Percentiles rank a stretch among this genome's conserved stretches.
phyloP scores from a whole-genome alignment of 2,329 filamentous ascomycete species.

The Talaromyces funiculosus region DNA sequence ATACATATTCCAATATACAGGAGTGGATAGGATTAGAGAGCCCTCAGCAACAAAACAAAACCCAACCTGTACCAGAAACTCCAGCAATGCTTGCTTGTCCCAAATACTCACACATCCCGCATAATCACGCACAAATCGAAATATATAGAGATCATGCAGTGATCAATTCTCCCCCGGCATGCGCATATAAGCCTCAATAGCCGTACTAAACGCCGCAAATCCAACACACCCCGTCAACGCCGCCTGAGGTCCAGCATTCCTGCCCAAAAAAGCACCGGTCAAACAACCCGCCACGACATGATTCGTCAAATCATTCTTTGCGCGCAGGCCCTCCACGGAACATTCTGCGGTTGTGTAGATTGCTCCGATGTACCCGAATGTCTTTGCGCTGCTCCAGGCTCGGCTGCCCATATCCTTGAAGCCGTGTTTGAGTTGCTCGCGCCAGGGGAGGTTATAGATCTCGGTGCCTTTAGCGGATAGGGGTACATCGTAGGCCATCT shows the following conservation, averaged over 20 bases:
- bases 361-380: constrained; percentile 89
- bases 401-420: constrained; percentile 92
- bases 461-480: constrained; percentile 56
- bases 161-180: constrained; percentile 52
- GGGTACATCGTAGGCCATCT: constrained; percentile 99
- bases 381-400: constrained; percentile 79
- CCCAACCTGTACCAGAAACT: constrained; percentile 16
- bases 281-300: constrained; percentile 82
- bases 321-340: constrained; percentile 81
- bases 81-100: constrained; percentile 22
- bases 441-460: constrained; percentile 64
- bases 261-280: constrained; percentile 81
- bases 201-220: constrained; percentile 87
- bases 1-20: constrained; percentile 7
- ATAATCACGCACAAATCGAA: constrained; percentile 1
- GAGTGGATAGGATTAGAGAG: background rate
- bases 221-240: constrained; percentile 81
- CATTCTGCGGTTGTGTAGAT: constrained; percentile 92
- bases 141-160: background rate
- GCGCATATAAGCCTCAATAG: constrained; percentile 88
- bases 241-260: constrained; percentile 83
- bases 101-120: background rate
- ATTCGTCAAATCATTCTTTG: constrained; percentile 90
- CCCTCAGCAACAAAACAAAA: background rate
- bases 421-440: constrained; percentile 75